Evolutionary conservation across 1,284 basidiomycete genomes (phyloP), one percentile per base, ranked within the genome.

Genomic region (Ceratobasidium papillatum): DNA sequence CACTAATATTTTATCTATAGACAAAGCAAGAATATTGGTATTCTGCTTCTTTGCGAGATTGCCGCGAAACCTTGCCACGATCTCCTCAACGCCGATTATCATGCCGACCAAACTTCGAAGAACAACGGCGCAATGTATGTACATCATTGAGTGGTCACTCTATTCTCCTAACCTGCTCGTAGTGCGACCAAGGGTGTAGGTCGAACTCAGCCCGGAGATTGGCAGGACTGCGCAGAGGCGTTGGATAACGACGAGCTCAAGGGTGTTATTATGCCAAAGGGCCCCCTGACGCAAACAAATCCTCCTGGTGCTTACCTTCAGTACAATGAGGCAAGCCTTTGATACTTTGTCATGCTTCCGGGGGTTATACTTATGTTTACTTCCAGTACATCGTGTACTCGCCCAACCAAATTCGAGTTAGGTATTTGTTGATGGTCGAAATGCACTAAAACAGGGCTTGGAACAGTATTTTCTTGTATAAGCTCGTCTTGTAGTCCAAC

Each of bases 131-230:
- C 47, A 5, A 51, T 75, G 77, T 78, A 36, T 30, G 77, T 75
- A 38, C 32, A 30, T n/a, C 17, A 14, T 14, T 12, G 11, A 36
- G n/a, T 17, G 52, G 34, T 32, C 11, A 2, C 32, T 25, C 17
- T 61, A n/a, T 66, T 30, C 11, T 38, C 51, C 56, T 75, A 49
- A 51, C 32, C 8, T 27, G 11, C 62, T 47, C 4, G 14, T 51
- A 77, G 77, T 34, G 76, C 77, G 9, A 78, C 77, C 32, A 77
- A 77, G 52, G 77, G 77, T n/a, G 27, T 76, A 34, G 77, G 77
- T 38, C 61, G 58, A 25, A 54, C 38, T 45, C 75, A 76, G 22
- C 77, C 77, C 1, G 62, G 41, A 12, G 76, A 69, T 12, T 78
- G 77, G 77, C 32, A 76, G 14, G 77, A 78, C 47, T 74, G 62